Base-by-base conservation (phyloP, 371 early-diverging fungal species). In the Enterospora canceri region DNA sequence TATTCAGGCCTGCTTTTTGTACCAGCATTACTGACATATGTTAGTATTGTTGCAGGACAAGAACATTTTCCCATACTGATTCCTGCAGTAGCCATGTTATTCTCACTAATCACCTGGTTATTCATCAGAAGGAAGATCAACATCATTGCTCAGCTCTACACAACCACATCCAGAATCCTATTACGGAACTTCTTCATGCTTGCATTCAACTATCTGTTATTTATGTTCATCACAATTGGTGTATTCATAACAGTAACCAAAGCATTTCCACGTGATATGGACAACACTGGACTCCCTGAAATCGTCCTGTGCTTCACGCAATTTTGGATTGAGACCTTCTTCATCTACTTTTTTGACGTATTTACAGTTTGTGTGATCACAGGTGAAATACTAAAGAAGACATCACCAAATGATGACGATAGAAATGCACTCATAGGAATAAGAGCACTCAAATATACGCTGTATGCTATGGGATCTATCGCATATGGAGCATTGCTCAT, bases 391-490 rank as follows among this genome's bases (percentile, higher is more conserved):
- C 8, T 40, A 40, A 40, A 40, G n/a, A n/a, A 8, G n/a, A 40
- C 40, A 40, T 8, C 12, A 40, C 8, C 8, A n/a, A n/a, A 40
- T 40, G 40, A 40, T 40, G 40, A 40, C 8, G 40, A 40, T 12
- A 40, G n/a, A n/a, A n/a, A n/a, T n/a, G n/a, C n/a, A 8, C 8
- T 12, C n/a, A n/a, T 40, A n/a, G 40, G 40, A 12, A n/a, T 40
- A 12, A 40, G n/a, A 40, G 4, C 54, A 8, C 28, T 54, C 8
- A 29, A 12, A 2, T n/a, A 61, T 35, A 32, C n/a, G 19, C 28
- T 50, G 4, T 63, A 21, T 56, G 3, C 12, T 23, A n/a, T 63
- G 8, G 64, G 64, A 19, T 61, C 64, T 8, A 54, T 63, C 5
- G 8, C 19, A 56, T 54, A 21, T 33, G 63, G 62, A 12, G 63